Evolutionary conservation across 2,329 filamentous ascomycete genomes (phyloP).

Genomic region (Trichoderma cornu-damae): DNA sequence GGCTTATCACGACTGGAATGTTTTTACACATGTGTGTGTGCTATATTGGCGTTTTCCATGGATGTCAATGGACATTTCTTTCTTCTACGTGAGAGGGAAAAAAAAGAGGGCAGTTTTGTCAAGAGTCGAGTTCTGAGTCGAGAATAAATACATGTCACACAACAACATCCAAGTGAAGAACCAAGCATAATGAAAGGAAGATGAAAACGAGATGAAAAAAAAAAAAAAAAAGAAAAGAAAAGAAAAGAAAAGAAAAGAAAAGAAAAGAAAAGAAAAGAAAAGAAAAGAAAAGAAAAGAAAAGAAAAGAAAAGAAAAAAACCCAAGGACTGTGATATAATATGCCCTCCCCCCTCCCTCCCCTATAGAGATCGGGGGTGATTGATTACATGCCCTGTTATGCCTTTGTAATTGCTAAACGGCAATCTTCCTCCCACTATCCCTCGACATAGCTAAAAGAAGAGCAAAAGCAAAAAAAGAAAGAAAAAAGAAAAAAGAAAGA

Average conservation of each 20-base stretch:
- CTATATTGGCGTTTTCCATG: constrained; percentile 17
- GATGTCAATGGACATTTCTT: constrained; percentile 6
- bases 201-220: not conserved
- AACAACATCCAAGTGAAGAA: not conserved
- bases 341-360: no score
- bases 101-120: not conserved
- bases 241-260: not conserved
- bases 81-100: not conserved
- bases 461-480: not conserved
- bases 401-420: not conserved
- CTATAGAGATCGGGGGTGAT: not conserved
- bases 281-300: not conserved
- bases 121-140: constrained; percentile 5
- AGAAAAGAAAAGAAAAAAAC: not conserved
- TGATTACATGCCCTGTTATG: not conserved
- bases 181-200: not conserved
- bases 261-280: not conserved
- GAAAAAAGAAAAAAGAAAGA: not conserved
- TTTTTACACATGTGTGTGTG: constrained; percentile 14
- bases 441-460: not conserved
- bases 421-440: constrained; percentile 8
- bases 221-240: not conserved
- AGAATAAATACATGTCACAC: not conserved
- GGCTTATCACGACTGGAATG: constrained; percentile 7
- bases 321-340: not conserved